A percentile compares a stretch with the other conserved stretches of the same genome.
phyloP scores from a whole-genome alignment of 208 protist genomes.

The Sergeia podlipaevii region DNA sequence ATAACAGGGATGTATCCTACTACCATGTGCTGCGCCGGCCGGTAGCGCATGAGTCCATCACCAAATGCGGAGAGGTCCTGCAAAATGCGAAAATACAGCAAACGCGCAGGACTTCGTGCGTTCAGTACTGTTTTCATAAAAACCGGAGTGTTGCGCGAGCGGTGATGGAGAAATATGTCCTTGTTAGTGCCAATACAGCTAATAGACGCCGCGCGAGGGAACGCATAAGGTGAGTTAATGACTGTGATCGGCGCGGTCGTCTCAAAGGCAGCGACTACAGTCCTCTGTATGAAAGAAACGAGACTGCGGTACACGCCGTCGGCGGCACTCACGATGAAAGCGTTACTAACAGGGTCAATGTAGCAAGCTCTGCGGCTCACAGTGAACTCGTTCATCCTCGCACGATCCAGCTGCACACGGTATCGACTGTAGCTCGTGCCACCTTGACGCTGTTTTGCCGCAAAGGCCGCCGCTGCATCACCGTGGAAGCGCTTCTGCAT shows the following conservation, averaged over 20 bases:
- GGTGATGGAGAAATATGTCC: slow-evolving; percentile 26
- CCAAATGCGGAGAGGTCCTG: slow-evolving; percentile 48
- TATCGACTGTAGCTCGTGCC: slow-evolving; percentile 34
- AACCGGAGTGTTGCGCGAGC: slow-evolving; percentile 22
- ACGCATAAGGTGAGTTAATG: slow-evolving; percentile 26
- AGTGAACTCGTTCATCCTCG: slow-evolving; percentile 31
- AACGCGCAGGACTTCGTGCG: neutral
- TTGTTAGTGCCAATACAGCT: slow-evolving; percentile 17
- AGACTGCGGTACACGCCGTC: slow-evolving; percentile 37
- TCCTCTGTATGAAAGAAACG: slow-evolving; percentile 34
- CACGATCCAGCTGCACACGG: slow-evolving; percentile 46
- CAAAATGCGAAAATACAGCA: slow-evolving; percentile 28
- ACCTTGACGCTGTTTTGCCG: neutral
- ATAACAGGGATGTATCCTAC: slow-evolving; percentile 33
- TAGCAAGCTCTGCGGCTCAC: slow-evolving; percentile 66
- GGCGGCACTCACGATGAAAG: slow-evolving; percentile 38
- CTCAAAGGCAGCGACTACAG: slow-evolving; percentile 60
- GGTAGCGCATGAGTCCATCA: slow-evolving; percentile 12
- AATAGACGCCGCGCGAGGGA: slow-evolving; percentile 17
- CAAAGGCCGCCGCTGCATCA: neutral
- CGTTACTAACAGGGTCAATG: slow-evolving; percentile 59
- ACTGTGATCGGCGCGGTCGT: slow-evolving; percentile 43
- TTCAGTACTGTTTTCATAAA: slow-evolving; percentile 26
- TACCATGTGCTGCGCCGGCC: neutral
- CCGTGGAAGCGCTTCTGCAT: neutral